phyloP scores from a whole-genome alignment of 73 alveolate species.

The Uronychia binucleata region DNA sequence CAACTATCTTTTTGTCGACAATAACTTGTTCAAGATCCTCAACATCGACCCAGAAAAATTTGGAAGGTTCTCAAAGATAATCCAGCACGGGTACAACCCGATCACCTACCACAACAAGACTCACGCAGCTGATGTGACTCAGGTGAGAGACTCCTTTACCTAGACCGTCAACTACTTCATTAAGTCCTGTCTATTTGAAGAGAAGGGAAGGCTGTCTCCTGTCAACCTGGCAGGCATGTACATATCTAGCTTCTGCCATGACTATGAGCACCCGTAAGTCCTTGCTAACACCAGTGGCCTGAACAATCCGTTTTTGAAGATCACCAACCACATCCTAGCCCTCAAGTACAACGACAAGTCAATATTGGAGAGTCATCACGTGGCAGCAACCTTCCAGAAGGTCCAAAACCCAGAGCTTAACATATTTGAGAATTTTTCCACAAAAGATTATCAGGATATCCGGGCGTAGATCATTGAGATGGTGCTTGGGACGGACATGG shows the following conservation, averaged over 20 bases:
- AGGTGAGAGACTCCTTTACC: slow-evolving; percentile 7
- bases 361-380: slow-evolving; percentile 69
- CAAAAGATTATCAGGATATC: slow-evolving; percentile 61
- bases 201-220: slow-evolving; percentile 57
- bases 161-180: slow-evolving; percentile 53
- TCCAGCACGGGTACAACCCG: slow-evolving; percentile 15
- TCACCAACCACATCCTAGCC: slow-evolving; percentile 53
- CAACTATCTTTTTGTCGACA: slow-evolving; percentile 1
- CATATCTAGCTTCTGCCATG: slow-evolving; percentile 65
- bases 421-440: slow-evolving; percentile 36
- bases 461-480: slow-evolving; percentile 70
- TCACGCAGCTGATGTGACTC: slow-evolving; percentile 29
- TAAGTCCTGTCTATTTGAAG: slow-evolving; percentile 43
- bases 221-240: slow-evolving; percentile 55
- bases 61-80: not conserved
- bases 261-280: slow-evolving; percentile 68
- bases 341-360: slow-evolving; percentile 65
- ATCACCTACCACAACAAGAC: slow-evolving; percentile 32
- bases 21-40: not conserved
- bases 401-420: slow-evolving; percentile 42
- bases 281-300: slow-evolving; percentile 30
- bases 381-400: slow-evolving; percentile 56
- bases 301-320: slow-evolving; percentile 59
- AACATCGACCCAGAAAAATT: not conserved
- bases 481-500: slow-evolving; percentile 87